Evolutionary conservation across 2,329 filamentous ascomycete species (phyloP).

Genomic region (Sporothrix brunneoviolacea): DNA sequence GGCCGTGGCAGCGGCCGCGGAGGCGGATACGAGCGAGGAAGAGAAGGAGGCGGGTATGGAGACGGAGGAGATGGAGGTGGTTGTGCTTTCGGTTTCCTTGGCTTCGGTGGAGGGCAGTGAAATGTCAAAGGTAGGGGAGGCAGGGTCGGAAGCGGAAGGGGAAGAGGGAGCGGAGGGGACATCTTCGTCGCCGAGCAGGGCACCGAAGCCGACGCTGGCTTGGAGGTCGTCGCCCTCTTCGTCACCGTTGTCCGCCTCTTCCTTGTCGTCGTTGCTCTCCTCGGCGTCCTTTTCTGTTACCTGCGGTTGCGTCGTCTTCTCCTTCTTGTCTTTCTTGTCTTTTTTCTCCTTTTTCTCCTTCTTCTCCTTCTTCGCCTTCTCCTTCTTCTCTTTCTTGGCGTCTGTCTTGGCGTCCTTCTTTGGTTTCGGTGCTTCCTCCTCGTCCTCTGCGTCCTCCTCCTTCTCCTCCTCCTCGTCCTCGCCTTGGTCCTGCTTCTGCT

Average conservation of each 20-base stretch:
- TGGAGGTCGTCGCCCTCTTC: conserved; percentile 44
- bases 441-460: conserved; percentile 29
- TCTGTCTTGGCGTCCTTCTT: conserved; percentile 30
- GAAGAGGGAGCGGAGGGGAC: conserved; percentile 28
- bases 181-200: conserved; percentile 41
- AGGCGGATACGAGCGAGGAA: conserved; percentile 1
- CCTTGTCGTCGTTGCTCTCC: conserved; percentile 57
- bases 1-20: conserved; percentile 2
- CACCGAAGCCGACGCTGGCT: conserved; percentile 38
- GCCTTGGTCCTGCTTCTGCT: not conserved
- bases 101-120: conserved; percentile 31
- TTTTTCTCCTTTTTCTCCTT: conserved; percentile 29
- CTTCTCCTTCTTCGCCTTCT: conserved; percentile 24
- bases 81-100: conserved; percentile 44
- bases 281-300: conserved; percentile 32
- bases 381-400: conserved; percentile 11
- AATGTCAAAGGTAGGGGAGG: conserved; percentile 56
- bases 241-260: conserved; percentile 47
- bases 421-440: conserved; percentile 41
- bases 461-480: conserved; percentile 1
- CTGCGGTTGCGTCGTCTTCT: conserved; percentile 4
- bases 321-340: conserved; percentile 16
- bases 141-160: conserved; percentile 48
- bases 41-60: conserved; percentile 9
- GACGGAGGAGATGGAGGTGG: conserved; percentile 8